Conservation (phyloP, 352 stramenopile genomes). For the Plasmopara viticola region DNA sequence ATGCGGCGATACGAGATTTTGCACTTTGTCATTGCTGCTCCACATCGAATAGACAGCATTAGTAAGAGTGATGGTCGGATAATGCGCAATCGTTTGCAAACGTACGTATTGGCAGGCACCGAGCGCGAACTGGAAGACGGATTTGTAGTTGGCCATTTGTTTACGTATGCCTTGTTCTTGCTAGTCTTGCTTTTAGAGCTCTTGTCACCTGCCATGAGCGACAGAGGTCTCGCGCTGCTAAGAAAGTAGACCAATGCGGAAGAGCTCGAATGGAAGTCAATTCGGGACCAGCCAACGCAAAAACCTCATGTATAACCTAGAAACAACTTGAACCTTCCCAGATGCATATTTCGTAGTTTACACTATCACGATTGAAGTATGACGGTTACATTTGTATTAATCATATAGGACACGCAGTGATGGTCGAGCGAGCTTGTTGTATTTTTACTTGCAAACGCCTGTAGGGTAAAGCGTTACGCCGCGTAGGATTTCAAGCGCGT, state of each 20-base stretch:
- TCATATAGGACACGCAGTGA: conserved; percentile 9
- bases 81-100: not conserved
- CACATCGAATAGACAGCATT: conserved; percentile 3
- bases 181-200: conserved; percentile 38
- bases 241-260: conserved; percentile 13
- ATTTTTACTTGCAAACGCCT: conserved; percentile 14
- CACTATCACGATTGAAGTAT: too few relatives aligned
- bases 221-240: conserved; percentile 4
- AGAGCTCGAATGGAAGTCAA: conserved; percentile 26
- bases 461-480: conserved; percentile 4
- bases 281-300: conserved; percentile 21
- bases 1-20: conserved; percentile 93
- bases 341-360: too few relatives aligned
- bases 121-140: conserved; percentile 72
- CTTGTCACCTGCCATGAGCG: conserved; percentile 42
- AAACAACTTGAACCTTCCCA: too few relatives aligned
- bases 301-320: conserved; percentile 11
- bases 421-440: conserved; percentile 18
- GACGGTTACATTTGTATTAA: too few relatives aligned
- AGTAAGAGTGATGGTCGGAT: not conserved
- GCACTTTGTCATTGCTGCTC: conserved; percentile 69
- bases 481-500: not conserved
- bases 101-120: conserved; percentile 60
- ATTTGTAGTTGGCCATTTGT: conserved; percentile 75
- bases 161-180: conserved; percentile 38